Percentiles rank a stretch among this genome's conserved stretches.
These are phyloP conservation scores for Xylaria hypoxylon DNA, from an alignment of 2,329 filamentous ascomycete species.

Conservation along the genomic window DNA sequence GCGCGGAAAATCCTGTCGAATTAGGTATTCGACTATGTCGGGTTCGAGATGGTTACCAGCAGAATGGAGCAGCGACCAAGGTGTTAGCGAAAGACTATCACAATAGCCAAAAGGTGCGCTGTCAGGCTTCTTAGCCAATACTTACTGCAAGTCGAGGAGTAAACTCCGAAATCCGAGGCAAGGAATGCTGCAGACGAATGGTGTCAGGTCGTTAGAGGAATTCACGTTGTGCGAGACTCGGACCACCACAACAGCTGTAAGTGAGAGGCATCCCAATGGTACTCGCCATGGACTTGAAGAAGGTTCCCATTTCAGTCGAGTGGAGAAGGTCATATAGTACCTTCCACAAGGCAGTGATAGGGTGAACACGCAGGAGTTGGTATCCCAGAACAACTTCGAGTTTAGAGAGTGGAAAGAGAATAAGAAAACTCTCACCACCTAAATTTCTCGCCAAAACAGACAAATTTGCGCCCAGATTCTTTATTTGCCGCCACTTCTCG, in stretches of 20 bases:
- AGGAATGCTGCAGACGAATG: neutral
- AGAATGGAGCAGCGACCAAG: neutral
- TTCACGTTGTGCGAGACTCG: neutral
- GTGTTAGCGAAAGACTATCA: neutral
- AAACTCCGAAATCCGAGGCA: neutral
- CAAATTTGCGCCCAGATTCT: neutral
- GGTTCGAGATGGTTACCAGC: neutral
- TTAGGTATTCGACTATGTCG: conserved; percentile 1
- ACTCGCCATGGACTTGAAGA: conserved; percentile 1
- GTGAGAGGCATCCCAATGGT: neutral
- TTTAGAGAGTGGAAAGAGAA: conserved; percentile 5
- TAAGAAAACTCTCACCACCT: neutral
- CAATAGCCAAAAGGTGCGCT: conserved; percentile 3
- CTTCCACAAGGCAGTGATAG: neutral
- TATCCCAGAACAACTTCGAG: neutral
- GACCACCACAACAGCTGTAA: neutral
- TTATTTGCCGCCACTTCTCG: conserved; percentile 2
- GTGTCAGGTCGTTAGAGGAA: neutral
- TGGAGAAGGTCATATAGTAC: neutral
- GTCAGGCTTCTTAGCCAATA: neutral
- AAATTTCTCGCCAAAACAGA: neutral
- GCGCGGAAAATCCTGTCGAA: neutral
- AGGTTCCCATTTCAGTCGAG: conserved; percentile 9
- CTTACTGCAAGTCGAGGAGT: neutral
- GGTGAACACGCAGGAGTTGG: neutral